A percentile compares a stretch with the other conserved stretches of the same genome.
Conservation (phyloP, 177 flowering plant species). For the Telopea speciosissima region DNA sequence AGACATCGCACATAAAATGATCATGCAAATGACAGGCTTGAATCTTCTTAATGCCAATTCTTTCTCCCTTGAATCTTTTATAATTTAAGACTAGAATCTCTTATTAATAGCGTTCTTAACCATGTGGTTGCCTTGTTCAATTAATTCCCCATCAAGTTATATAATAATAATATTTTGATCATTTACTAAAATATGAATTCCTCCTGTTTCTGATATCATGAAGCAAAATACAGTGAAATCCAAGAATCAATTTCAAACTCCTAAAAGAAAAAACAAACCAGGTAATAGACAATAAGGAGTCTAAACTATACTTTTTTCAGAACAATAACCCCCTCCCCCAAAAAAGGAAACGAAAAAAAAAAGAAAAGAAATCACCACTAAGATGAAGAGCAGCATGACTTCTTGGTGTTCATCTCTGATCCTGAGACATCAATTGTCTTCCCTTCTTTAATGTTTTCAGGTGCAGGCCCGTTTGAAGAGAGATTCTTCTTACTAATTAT, state of each 20-base stretch:
- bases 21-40: too few species aligned
- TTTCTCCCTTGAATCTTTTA: too few species aligned
- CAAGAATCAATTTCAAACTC: constrained; percentile 5
- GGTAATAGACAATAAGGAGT: background rate
- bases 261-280: background rate
- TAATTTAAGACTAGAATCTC: too few species aligned
- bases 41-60: too few species aligned
- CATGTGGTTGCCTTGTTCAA: too few species aligned
- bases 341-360: background rate
- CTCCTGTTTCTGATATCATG: background rate
- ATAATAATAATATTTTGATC: background rate
- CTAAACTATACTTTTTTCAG: background rate
- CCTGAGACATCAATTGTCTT: constrained; percentile 36
- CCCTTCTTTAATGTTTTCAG: constrained; percentile 45
- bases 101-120: too few species aligned
- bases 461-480: constrained; percentile 33
- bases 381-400: constrained; percentile 47
- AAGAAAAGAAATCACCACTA: constrained; percentile 9
- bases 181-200: background rate
- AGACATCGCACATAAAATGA: too few species aligned
- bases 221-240: constrained; percentile 3
- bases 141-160: background rate
- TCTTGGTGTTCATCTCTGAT: constrained; percentile 27
- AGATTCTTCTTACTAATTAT: constrained; percentile 54
- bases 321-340: background rate